phyloP scores from a whole-genome alignment of 768 basidiomycete genomes.

The Mycena rebaudengoi region DNA sequence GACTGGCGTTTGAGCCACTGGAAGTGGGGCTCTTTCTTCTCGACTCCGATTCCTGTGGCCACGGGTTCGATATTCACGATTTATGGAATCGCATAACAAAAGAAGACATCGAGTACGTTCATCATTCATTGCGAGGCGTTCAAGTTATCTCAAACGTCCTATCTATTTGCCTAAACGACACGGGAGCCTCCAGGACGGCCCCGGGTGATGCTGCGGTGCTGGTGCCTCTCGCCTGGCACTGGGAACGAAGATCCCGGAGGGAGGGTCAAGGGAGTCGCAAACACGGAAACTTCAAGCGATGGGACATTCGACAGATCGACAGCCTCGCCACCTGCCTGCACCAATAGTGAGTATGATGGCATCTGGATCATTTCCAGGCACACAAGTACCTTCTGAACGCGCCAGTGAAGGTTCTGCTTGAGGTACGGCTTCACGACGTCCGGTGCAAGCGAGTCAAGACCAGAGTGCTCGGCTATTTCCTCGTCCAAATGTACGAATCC shows the following conservation, averaged over 20 bases:
- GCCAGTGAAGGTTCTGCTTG: slow-evolving; percentile 49
- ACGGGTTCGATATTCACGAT: no score
- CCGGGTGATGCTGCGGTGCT: slow-evolving; percentile 22
- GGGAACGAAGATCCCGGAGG: slow-evolving; percentile 37
- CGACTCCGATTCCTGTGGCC: no score
- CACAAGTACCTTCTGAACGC: slow-evolving; percentile 48
- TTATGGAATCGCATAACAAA: no score
- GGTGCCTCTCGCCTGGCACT: slow-evolving; percentile 24
- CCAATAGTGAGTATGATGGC: no score
- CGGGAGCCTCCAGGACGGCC: slow-evolving; percentile 35
- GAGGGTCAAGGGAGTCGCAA: slow-evolving; percentile 38
- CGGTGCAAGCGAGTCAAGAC: slow-evolving; percentile 45
- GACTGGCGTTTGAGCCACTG: no score
- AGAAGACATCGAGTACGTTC: no score
- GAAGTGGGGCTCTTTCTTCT: no score
- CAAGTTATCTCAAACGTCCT: no score
- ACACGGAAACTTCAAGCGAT: slow-evolving; percentile 39
- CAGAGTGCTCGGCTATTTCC: slow-evolving; percentile 39
- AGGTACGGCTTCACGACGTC: slow-evolving; percentile 51
- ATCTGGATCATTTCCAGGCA: no score
- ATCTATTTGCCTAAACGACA: neutral
- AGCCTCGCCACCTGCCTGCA: slow-evolving; percentile 11
- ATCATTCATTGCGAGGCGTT: no score
- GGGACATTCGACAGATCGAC: slow-evolving; percentile 19
- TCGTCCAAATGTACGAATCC: slow-evolving; percentile 56